Percentiles rank a stretch among this genome's conserved stretches.
Evolutionary conservation across 2,329 filamentous ascomycete genomes (phyloP).

Genomic region (Pseudogymnoascus sp.): DNA sequence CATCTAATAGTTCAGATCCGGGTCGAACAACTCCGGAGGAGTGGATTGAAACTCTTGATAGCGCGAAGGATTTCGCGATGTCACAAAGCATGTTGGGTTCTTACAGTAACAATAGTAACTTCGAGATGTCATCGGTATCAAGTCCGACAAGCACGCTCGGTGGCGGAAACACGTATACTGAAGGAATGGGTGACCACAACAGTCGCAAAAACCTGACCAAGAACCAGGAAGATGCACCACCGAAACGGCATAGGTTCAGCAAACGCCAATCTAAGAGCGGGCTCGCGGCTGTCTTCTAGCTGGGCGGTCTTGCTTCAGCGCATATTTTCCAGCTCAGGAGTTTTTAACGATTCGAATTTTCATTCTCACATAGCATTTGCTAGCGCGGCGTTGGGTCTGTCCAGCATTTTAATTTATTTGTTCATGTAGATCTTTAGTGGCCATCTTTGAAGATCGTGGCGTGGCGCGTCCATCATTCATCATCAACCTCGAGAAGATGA

Average conservation of each 20-base stretch:
- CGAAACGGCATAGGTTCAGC: conserved; percentile 65
- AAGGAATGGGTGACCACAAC: conserved; percentile 45
- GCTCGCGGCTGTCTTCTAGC: conserved; percentile 74
- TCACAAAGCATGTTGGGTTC: conserved; percentile 60
- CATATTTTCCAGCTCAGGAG: neutral
- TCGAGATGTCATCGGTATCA: conserved; percentile 64
- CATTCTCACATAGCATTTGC: conserved; percentile 12
- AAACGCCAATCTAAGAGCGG: conserved; percentile 91
- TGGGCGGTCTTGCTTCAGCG: neutral
- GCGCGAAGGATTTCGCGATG: conserved; percentile 74
- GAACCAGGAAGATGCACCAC: conserved; percentile 39
- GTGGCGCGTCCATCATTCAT: neutral
- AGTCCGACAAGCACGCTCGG: conserved; percentile 65
- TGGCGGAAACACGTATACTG: conserved; percentile 37
- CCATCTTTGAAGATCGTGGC: neutral
- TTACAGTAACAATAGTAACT: conserved; percentile 58
- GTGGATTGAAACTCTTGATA: conserved; percentile 84
- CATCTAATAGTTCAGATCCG: conserved; percentile 49
- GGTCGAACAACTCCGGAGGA: conserved; percentile 68
- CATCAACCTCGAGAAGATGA: conserved; percentile 4
- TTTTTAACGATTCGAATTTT: neutral
- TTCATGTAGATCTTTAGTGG: conserved; percentile 9
- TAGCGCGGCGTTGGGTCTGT: conserved; percentile 6
- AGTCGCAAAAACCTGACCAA: conserved; percentile 51
- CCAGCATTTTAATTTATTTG: conserved; percentile 8